These are phyloP conservation scores for Apiospora koreana DNA, from an alignment of 2,329 filamentous ascomycete genomes.

Conservation along the genomic window DNA sequence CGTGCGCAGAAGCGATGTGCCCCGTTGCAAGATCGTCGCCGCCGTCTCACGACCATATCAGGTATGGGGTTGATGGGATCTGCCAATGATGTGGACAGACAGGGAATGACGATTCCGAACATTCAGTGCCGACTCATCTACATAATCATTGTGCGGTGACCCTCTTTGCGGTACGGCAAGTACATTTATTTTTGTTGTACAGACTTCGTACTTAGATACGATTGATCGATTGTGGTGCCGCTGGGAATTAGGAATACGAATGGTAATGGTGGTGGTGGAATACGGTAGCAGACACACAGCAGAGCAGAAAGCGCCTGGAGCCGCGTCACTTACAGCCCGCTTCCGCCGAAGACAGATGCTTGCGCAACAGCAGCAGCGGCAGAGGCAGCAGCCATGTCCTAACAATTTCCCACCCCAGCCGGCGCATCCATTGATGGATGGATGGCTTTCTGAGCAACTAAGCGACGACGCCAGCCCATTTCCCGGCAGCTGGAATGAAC, in stretches of 20 bases:
- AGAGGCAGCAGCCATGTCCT: neutral
- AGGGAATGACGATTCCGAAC: slow-evolving; percentile 14
- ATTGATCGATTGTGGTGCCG: neutral
- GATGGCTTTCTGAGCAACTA: neutral
- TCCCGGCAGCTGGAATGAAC: slow-evolving; percentile 1
- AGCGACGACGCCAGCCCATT: neutral
- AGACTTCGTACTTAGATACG: neutral
- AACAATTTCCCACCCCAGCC: neutral
- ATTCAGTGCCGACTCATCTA: neutral
- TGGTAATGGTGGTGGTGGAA: neutral
- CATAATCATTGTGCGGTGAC: neutral
- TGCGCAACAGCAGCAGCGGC: neutral
- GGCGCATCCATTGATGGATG: neutral
- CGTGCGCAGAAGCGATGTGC: slow-evolving; percentile 11
- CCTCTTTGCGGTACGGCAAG: neutral
- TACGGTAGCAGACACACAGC: neutral
- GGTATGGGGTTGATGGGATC: slow-evolving; percentile 23
- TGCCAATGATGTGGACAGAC: slow-evolving; percentile 24
- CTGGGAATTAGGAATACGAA: neutral
- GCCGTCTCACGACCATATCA: slow-evolving; percentile 25
- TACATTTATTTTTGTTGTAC: too few species aligned
- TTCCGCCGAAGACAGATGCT: neutral
- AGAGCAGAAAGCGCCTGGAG: neutral
- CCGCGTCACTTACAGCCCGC: slow-evolving; percentile 1
- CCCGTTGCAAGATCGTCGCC: slow-evolving; percentile 24